Base-by-base conservation (phyloP, 2,329 filamentous ascomycete species). In the Sporothrix brunneoviolacea region DNA sequence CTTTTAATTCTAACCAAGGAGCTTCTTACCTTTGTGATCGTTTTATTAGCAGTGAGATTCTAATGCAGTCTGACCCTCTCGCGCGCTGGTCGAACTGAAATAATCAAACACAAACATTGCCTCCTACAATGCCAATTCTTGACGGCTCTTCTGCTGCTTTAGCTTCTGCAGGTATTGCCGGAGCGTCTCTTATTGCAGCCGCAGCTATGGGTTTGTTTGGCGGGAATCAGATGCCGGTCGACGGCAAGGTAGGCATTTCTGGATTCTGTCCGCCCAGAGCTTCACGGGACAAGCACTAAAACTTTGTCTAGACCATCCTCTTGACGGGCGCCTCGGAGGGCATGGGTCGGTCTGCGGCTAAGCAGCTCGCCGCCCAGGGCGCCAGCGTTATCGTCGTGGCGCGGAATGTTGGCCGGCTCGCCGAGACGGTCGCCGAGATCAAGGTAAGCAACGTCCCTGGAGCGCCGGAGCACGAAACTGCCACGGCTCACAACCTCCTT, bases 311-410 rank as follows among this genome's bases (percentile, higher is more conserved):
- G 90, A 95, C 91, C 2, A 76, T 94, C 47, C 74, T 97, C 50
- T 74, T 98, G 47, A 98, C 93, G 0, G 93, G 93, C 41, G 90
- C 84, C 28, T 96, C 93, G 0, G 88, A 96, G 63, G 93, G 93
- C 52, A 88, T 96, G 85, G 93, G 93, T 53, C 82, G 83, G 59
- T 81, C 82, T 46, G 80, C 84, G 18, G 90, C 84, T 5, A 76
- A 80, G 46, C 76, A 90, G 58, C 80, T 98, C 39, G 79, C 91
- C 3, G 72, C 78, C 44, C 91, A 90, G 66, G 93, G 93, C 41
- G 91, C 93, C 53, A 88, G 90, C 66, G 66, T 98, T 50, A 80
- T 95, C 55, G 82, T 97, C 57, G 84, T 96, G 45, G 84, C 91
- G 13, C 86, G 93, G 49, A 88, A 84, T 58, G 72, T 80, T 12